Evolutionary conservation across 805 yeast genomes (phyloP).

Genomic region (Yamadazyma kitorensis): DNA sequence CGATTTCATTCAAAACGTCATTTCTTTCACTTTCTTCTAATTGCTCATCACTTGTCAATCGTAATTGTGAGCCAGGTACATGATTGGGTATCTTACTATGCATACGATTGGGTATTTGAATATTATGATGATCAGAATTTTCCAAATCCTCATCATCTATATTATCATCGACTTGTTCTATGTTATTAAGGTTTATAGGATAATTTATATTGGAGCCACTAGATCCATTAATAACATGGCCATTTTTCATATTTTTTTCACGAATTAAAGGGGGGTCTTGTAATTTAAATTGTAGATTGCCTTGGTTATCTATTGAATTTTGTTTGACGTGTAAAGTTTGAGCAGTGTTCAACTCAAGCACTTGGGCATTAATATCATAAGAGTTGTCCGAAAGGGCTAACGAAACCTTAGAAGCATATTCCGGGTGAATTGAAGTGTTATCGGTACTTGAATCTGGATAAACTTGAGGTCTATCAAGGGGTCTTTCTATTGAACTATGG

Average conservation of each 20-base stretch:
- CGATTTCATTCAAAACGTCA: constrained; percentile 2
- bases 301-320: constrained; percentile 7
- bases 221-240: no score
- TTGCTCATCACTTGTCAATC: background rate
- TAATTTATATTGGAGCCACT: no score
- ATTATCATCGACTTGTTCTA: constrained; percentile 7
- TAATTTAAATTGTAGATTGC: constrained; percentile 5
- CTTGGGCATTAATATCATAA: constrained; percentile 14
- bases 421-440: constrained; percentile 7
- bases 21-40: background rate
- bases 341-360: constrained; percentile 13
- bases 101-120: constrained; percentile 1
- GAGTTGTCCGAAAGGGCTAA: constrained; percentile 15
- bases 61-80: background rate
- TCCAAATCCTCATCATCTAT: constrained; percentile 2
- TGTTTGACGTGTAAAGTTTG: constrained; percentile 8
- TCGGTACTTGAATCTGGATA: constrained; percentile 2
- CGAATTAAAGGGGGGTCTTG: constrained; percentile 14
- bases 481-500: no score
- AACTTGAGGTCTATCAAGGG: no score
- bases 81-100: background rate
- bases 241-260: constrained; percentile 8
- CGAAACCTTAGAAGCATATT: constrained; percentile 9
- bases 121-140: background rate
- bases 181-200: constrained; percentile 2